Evolutionary conservation across 208 protist species (phyloP), one percentile per base, ranked within the genome.

Genomic region (Borovskyia barvae): DNA sequence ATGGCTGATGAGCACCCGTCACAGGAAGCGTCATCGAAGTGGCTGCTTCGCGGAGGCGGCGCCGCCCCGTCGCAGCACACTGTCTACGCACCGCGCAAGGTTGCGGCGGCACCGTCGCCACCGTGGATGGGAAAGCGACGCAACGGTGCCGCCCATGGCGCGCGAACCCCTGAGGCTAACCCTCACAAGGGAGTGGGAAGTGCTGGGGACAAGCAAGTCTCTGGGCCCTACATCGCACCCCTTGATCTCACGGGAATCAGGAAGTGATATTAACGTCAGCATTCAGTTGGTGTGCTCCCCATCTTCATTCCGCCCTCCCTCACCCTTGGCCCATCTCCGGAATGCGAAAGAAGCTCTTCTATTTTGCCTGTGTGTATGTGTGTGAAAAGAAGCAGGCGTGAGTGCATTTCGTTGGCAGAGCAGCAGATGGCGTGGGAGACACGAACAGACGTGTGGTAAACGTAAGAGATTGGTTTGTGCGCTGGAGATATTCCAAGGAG

Each of bases 221-320:
- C 35, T n/a, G 57, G 28, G 24, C 62, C 41, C 56, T 76, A 57
- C 50, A 54, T 80, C 47, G 32, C 53, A 15, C 73, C 67, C 11
- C 53, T 80, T 28, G 73, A 80, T 29, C 56, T 77, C 25, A 64
- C 47, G 35, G 41, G 30, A 11, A 55, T 72, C 42, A 77, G 72
- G 59, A 77, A 77, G 65, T 77, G 51, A 59, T 20, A n/a, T n/a
- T n/a, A n/a, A n/a, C n/a, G n/a, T n/a, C 25, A 0, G 12, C 41
- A 33, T 11, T 12, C 30, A 35, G 28, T 51, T 59, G 22, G 50
- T 49, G 42, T 46, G 4, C 32, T 36, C 35, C 40, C 33, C 30
- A 11, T 39, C 3, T 5, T 25, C 11, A 41, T 39, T n/a, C 26
- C 14, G 35, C 4, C 29, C 2, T 19, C 26, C n/a, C n/a, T n/a